A percentile compares a stretch with the other conserved stretches of the same genome.
These are phyloP conservation scores for Didymosphaeria variabile DNA, from an alignment of 2,329 filamentous ascomycete genomes.

Conservation along the genomic window DNA sequence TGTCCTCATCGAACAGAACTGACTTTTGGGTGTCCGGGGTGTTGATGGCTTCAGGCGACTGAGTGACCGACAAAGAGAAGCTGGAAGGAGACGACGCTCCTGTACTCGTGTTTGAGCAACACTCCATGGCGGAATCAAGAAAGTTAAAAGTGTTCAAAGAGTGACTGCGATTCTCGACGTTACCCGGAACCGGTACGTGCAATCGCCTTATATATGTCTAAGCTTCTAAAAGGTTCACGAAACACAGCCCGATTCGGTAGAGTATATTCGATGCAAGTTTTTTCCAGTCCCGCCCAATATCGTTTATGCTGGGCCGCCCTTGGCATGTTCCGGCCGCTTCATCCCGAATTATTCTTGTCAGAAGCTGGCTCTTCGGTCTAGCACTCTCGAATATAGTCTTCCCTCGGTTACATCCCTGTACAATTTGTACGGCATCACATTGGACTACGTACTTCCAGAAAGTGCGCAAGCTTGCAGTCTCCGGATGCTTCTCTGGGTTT, in stretches of 20 bases:
- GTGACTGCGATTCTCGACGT: constrained; percentile 27
- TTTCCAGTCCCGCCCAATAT: constrained; percentile 46
- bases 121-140: constrained; percentile 31
- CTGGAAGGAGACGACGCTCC: constrained; percentile 41
- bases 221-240: constrained; percentile 28
- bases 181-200: constrained; percentile 33
- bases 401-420: constrained; percentile 45
- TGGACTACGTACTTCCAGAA: constrained; percentile 36
- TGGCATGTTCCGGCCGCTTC: constrained; percentile 45
- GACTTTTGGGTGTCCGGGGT: constrained; percentile 59
- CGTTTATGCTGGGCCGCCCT: constrained; percentile 41
- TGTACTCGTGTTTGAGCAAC: constrained; percentile 28
- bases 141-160: constrained; percentile 19
- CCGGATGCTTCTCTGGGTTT: constrained; percentile 27
- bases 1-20: constrained; percentile 59
- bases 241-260: constrained; percentile 44
- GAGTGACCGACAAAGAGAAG: constrained; percentile 37
- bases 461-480: constrained; percentile 34
- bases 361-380: constrained; percentile 38
- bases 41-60: constrained; percentile 39
- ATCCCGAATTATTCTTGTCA: constrained; percentile 45
- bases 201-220: constrained; percentile 47
- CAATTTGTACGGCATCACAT: constrained; percentile 44
- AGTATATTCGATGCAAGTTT: constrained; percentile 41
- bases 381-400: constrained; percentile 47